Percentiles rank a stretch among this genome's conserved stretches.
These are phyloP conservation scores for Wickerhamiella occidentalis DNA, from an alignment of 805 yeast species.

Conservation along the genomic window DNA sequence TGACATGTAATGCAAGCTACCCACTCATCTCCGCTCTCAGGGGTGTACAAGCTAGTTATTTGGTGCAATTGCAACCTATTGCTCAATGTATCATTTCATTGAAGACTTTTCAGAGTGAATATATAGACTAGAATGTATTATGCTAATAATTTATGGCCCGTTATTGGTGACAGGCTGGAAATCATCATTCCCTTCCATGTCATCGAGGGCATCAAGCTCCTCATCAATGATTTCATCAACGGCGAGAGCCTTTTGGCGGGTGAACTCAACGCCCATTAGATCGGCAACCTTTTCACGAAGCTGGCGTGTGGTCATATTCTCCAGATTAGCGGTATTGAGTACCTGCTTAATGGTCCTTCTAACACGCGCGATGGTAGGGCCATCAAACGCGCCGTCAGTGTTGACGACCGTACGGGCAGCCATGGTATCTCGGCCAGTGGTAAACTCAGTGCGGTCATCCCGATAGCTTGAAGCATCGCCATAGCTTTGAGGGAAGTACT, in stretches of 20 bases:
- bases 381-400: conserved; percentile 18
- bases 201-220: conserved; percentile 22
- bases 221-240: conserved; percentile 29
- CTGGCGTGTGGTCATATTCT: conserved; percentile 28
- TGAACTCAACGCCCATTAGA: conserved; percentile 26
- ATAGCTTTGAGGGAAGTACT: conserved; percentile 4
- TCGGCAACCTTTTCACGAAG: conserved; percentile 29
- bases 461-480: background rate
- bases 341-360: conserved; percentile 26
- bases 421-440: conserved; percentile 1
- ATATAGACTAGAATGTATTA: background rate
- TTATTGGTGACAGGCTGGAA: conserved; percentile 5
- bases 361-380: conserved; percentile 23
- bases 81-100: too few species aligned
- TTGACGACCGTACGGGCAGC: background rate
- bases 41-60: too few species aligned
- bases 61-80: too few species aligned
- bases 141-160: background rate
- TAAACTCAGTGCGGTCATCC: background rate
- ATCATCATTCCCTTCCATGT: background rate
- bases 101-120: background rate
- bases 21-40: too few species aligned
- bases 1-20: too few species aligned
- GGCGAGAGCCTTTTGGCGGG: conserved; percentile 23
- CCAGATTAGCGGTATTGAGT: conserved; percentile 26